A percentile compares a stretch with the other conserved stretches of the same genome.
Evolutionary conservation across 345 rosid species (phyloP).

Genomic region (Hibiscus syriacus): DNA sequence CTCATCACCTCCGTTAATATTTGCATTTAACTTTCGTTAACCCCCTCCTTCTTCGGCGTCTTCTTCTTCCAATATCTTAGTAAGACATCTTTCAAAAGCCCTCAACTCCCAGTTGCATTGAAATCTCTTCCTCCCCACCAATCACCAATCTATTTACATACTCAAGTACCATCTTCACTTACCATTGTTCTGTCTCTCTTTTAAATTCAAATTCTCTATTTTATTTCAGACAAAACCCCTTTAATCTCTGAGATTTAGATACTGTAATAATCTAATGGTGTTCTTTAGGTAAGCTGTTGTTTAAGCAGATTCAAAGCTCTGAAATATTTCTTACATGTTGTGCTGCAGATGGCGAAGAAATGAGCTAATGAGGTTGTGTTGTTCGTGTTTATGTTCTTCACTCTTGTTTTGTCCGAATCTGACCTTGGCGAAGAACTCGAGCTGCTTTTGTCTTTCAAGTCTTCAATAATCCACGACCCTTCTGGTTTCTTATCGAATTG

Average conservation of each 20-base stretch:
- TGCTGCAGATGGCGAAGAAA: conserved; percentile 27
- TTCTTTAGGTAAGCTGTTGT: conserved; percentile 17
- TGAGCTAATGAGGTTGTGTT: conserved; percentile 8
- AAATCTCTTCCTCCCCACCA: too few species aligned
- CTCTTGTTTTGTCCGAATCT: conserved; percentile 12
- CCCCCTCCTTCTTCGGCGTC: too few species aligned
- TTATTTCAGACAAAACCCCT: not conserved
- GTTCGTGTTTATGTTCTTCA: conserved; percentile 29
- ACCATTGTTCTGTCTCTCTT: not conserved
- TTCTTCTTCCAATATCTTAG: too few species aligned
- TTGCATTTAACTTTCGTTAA: too few species aligned
- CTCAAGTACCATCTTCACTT: conserved; percentile 2
- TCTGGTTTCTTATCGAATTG: conserved; percentile 51
- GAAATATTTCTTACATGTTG: too few species aligned
- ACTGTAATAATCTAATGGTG: conserved; percentile 19
- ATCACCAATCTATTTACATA: conserved; percentile 55
- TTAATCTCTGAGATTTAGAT: not conserved
- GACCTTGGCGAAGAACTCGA: conserved; percentile 42
- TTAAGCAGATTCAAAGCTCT: too few species aligned
- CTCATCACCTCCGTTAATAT: too few species aligned
- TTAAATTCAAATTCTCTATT: not conserved
- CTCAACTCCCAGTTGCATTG: too few species aligned
- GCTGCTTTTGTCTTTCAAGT: conserved; percentile 60
- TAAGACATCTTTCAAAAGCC: too few species aligned
- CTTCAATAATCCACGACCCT: conserved; percentile 57